These are phyloP conservation scores for Mortierella sp. DNA, from an alignment of 371 early-diverging fungal genomes.

Conservation along the genomic window DNA sequence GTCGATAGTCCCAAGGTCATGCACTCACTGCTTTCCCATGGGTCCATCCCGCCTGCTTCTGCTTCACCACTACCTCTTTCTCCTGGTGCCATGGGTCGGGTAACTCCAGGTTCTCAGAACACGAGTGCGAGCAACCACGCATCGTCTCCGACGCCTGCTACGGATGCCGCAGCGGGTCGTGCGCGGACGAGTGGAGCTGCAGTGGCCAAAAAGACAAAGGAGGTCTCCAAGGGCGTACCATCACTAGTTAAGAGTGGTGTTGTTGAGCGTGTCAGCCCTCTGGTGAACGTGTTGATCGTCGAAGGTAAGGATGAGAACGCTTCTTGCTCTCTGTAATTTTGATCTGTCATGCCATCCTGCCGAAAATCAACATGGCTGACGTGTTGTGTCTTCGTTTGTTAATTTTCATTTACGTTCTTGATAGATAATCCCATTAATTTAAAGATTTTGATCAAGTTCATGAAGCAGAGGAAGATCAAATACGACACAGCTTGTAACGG, in stretches of 20 bases:
- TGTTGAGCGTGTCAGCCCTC: constrained; percentile 65
- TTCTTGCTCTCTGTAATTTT: neutral
- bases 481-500: constrained; percentile 81
- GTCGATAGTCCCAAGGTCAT: constrained; percentile 20
- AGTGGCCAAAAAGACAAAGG: constrained; percentile 13
- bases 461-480: constrained; percentile 78
- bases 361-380: no score
- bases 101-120: no score
- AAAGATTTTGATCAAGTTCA: constrained; percentile 77
- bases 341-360: no score
- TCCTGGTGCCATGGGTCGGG: no score
- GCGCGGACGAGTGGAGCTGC: neutral
- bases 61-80: constrained; percentile 18
- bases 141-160: constrained; percentile 13
- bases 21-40: constrained; percentile 27
- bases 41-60: constrained; percentile 8
- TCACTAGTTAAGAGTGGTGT: constrained; percentile 40
- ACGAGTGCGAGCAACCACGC: no score
- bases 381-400: neutral
- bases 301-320: constrained; percentile 65
- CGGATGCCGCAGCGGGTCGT: neutral
- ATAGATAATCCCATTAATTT: constrained; percentile 84
- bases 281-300: constrained; percentile 83
- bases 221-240: constrained; percentile 6
- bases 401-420: neutral